These are phyloP conservation scores for Pholiota molesta DNA, from an alignment of 768 basidiomycete species.

Conservation along the genomic window DNA sequence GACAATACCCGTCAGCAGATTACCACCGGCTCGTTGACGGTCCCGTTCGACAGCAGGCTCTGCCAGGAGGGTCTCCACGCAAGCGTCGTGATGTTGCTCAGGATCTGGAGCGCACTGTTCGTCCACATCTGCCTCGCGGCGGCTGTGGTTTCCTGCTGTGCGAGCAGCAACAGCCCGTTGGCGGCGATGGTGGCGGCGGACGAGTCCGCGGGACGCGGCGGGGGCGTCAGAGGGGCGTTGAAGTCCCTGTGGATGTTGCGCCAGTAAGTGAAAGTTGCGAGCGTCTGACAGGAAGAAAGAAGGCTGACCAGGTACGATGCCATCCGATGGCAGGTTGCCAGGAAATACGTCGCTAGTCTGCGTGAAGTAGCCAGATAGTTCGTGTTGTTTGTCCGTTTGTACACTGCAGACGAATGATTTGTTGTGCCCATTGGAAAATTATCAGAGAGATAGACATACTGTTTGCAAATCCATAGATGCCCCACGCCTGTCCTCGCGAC, in stretches of 20 bases:
- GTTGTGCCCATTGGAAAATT: neutral
- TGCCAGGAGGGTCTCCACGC: conserved; percentile 67
- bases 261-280: conserved; percentile 5
- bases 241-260: conserved; percentile 58
- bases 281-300: too few relatives aligned
- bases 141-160: conserved; percentile 41
- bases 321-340: conserved; percentile 60
- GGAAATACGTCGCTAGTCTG: conserved; percentile 60
- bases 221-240: conserved; percentile 60
- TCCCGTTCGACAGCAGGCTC: conserved; percentile 67
- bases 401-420: conserved; percentile 46
- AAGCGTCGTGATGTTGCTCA: conserved; percentile 48
- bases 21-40: conserved; percentile 60
- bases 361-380: conserved; percentile 65
- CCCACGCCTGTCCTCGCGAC: conserved; percentile 78
- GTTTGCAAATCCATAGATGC: conserved; percentile 68
- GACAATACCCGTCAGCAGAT: conserved; percentile 63
- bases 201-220: conserved; percentile 64
- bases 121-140: conserved; percentile 42
- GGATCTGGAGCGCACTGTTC: conserved; percentile 52
- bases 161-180: conserved; percentile 60
- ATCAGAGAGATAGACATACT: conserved; percentile 42
- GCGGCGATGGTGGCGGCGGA: conserved; percentile 70
- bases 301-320: conserved; percentile 68
- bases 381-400: conserved; percentile 48